Percentiles rank a stretch among this genome's conserved stretches.
Evolutionary conservation across 768 basidiomycete species (phyloP).

Genomic region (Boletus tylopilopsis): DNA sequence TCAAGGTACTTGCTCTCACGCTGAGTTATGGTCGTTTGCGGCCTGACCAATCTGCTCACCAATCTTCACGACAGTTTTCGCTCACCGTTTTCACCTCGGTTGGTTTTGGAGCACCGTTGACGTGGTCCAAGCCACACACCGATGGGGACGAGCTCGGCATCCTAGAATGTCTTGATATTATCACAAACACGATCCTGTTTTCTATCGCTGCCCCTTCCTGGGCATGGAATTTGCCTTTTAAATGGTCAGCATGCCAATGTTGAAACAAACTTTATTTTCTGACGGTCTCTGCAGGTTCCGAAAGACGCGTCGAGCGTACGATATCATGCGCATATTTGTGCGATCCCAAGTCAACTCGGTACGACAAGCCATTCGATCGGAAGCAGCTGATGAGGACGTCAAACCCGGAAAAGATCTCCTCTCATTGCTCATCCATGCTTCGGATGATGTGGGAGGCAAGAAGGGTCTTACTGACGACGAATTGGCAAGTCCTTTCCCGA

Average conservation of each 20-base stretch:
- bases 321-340: conserved; percentile 15
- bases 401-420: conserved; percentile 10
- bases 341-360: conserved; percentile 10
- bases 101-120: conserved; percentile 17
- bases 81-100: conserved; percentile 17
- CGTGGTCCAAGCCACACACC: conserved; percentile 2
- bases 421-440: conserved; percentile 14
- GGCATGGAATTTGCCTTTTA: conserved; percentile 20
- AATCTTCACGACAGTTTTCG: conserved; percentile 9
- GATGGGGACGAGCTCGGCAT: conserved; percentile 5
- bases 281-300: conserved; percentile 10
- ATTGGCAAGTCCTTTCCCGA: conserved; percentile 6
- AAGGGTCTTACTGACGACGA: conserved; percentile 12
- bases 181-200: conserved; percentile 4
- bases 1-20: background rate
- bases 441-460: conserved; percentile 15
- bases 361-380: conserved; percentile 3
- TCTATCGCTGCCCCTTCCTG: conserved; percentile 8
- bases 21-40: too few species aligned
- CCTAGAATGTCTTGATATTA: conserved; percentile 8
- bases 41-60: background rate
- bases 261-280: background rate
- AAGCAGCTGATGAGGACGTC: background rate
- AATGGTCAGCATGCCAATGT: conserved; percentile 6
- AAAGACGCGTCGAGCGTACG: conserved; percentile 17